Evolutionary conservation across 1,284 basidiomycete genomes (phyloP).

Genomic region (Sporisorium scitamineum): DNA sequence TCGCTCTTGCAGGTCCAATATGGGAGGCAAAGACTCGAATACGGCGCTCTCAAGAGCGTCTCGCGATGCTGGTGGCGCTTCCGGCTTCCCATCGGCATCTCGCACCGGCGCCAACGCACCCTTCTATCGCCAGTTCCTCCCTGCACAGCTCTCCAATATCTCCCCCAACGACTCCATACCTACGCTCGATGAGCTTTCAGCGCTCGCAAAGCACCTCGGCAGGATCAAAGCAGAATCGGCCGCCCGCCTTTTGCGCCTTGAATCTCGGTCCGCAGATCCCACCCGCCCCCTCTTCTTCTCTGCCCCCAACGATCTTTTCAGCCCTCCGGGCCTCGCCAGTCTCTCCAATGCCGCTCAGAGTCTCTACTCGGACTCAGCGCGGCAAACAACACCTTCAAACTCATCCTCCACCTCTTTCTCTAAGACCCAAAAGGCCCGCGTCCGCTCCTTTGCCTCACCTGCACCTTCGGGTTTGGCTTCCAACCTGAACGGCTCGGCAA

Average conservation of each 20-base stretch:
- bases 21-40: conserved; percentile 41
- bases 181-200: conserved; percentile 47
- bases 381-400: conserved; percentile 22
- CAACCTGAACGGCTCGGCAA: conserved; percentile 21
- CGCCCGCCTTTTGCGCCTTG: conserved; percentile 38
- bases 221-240: conserved; percentile 41
- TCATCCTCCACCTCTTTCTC: conserved; percentile 2
- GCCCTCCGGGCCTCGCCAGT: conserved; percentile 33
- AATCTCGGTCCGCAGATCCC: conserved; percentile 32
- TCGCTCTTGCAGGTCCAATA: background rate
- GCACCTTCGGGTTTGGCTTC: conserved; percentile 23
- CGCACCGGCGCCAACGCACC: conserved; percentile 19
- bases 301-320: conserved; percentile 43
- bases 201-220: conserved; percentile 38
- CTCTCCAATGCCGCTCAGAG: conserved; percentile 24
- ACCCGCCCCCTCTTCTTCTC: conserved; percentile 41
- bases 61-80: conserved; percentile 18
- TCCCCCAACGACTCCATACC: conserved; percentile 47
- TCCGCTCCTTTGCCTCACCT: conserved; percentile 43
- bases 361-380: conserved; percentile 35
- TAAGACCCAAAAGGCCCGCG: conserved; percentile 38
- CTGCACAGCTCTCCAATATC: conserved; percentile 42
- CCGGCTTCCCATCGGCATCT: conserved; percentile 4
- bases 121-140: conserved; percentile 55
- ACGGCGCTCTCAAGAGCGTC: conserved; percentile 31